A percentile compares a stretch with the other conserved stretches of the same genome.
Evolutionary conservation across 441 rosid genomes (phyloP).

Genomic region (Kokia cookei): DNA sequence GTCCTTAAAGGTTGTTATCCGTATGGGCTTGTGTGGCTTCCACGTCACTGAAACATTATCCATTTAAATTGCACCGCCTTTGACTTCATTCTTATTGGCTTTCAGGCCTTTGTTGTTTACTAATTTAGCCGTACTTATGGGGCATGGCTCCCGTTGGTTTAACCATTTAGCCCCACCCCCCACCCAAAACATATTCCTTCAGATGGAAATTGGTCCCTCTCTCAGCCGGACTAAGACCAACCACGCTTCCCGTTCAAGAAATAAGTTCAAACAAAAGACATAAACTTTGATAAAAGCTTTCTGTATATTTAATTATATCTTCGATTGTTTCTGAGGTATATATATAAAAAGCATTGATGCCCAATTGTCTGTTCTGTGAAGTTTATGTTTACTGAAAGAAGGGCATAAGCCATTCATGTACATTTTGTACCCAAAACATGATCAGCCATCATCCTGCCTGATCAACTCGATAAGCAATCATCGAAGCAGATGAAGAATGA

Average conservation of each 20-base stretch:
- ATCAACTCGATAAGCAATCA: slow-evolving; percentile 16
- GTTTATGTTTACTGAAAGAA: neutral
- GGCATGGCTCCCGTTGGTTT: neutral
- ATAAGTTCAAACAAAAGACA: neutral
- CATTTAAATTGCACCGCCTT: neutral
- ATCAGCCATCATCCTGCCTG: neutral
- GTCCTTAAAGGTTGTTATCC: neutral
- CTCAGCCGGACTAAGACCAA: too few species aligned
- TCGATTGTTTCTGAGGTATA: neutral
- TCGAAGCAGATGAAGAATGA: slow-evolving; percentile 12
- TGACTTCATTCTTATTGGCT: too few species aligned
- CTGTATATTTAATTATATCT: neutral
- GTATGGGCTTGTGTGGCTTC: slow-evolving; percentile 7
- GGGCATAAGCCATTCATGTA: neutral
- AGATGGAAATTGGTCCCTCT: neutral
- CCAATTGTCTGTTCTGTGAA: neutral
- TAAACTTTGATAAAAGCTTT: neutral
- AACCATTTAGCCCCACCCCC: neutral
- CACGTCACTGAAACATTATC: slow-evolving; percentile 6
- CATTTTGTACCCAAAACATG: neutral
- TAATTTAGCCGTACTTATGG: neutral
- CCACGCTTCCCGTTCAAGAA: neutral
- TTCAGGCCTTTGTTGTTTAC: too few species aligned
- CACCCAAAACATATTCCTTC: too few species aligned
- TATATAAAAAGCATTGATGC: neutral